Evolutionary conservation across 495 filamentous ascomycete genomes (phyloP).

Genomic region (Tuber calosporum): DNA sequence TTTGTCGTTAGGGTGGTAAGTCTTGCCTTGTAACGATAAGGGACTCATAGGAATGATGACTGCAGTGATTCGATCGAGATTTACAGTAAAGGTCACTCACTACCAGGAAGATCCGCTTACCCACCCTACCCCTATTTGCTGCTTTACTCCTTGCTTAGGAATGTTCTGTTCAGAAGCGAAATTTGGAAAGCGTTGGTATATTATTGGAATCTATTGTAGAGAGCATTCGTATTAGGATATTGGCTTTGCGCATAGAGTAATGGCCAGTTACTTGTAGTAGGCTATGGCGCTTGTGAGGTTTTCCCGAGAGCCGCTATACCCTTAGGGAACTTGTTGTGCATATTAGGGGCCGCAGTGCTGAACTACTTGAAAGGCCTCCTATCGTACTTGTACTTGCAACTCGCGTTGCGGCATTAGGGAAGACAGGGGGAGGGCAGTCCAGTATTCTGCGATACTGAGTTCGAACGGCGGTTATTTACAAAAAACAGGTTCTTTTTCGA

Average conservation of each 20-base stretch:
- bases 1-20: neutral
- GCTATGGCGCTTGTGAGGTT: neutral
- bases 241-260: neutral
- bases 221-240: neutral
- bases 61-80: neutral
- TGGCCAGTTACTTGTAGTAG: neutral
- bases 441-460: neutral
- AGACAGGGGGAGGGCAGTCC: neutral
- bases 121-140: neutral
- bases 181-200: neutral
- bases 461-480: neutral
- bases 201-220: neutral
- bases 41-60: neutral
- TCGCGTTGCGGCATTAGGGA: neutral
- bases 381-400: neutral
- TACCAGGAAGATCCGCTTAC: neutral
- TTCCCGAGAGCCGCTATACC: neutral
- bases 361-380: neutral
- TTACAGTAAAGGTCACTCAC: neutral
- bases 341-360: neutral
- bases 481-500: neutral
- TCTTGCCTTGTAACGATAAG: neutral
- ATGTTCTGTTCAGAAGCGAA: neutral
- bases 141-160: neutral
- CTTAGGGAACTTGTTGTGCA: neutral